phyloP scores from a whole-genome alignment of 345 rosid species.

The Conringia planisiliqua region DNA sequence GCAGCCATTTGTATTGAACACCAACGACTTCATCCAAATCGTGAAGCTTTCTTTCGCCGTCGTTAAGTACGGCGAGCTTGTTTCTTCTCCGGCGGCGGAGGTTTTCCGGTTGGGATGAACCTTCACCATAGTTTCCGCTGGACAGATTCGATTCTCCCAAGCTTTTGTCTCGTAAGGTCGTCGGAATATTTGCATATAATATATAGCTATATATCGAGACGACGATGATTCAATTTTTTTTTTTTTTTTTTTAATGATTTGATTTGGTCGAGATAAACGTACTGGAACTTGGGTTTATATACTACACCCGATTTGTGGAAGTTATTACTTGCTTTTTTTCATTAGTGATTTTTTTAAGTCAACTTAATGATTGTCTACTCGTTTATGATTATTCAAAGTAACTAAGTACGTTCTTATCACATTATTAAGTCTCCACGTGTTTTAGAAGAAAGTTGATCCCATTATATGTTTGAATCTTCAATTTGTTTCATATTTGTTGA shows the following conservation, averaged over 20 bases:
- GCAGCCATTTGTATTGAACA: constrained; percentile 53
- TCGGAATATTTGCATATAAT: constrained; percentile 25
- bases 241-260: not conserved
- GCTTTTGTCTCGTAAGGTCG: constrained; percentile 33
- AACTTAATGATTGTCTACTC: constrained; percentile 12
- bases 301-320: constrained; percentile 10
- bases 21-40: constrained; percentile 68
- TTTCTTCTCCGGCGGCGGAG: not conserved
- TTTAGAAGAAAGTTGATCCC: constrained; percentile 1
- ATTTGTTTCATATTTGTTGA: not conserved
- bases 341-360: constrained; percentile 21
- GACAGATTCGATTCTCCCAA: constrained; percentile 30
- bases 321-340: constrained; percentile 16
- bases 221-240: not conserved
- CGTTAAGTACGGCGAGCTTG: constrained; percentile 36
- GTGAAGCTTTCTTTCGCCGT: constrained; percentile 53
- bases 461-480: constrained; percentile 12
- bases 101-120: constrained; percentile 17
- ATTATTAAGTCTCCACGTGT: constrained; percentile 21
- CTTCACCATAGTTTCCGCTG: constrained; percentile 29
- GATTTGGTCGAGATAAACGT: constrained; percentile 14
- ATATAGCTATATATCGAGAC: not conserved
- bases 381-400: not conserved
- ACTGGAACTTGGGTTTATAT: constrained; percentile 13
- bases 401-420: constrained; percentile 2